Percentiles rank a stretch among this genome's conserved stretches.
Conservation (phyloP, 2,329 filamentous ascomycete species). For the Penicillium fuscoglaucum region DNA sequence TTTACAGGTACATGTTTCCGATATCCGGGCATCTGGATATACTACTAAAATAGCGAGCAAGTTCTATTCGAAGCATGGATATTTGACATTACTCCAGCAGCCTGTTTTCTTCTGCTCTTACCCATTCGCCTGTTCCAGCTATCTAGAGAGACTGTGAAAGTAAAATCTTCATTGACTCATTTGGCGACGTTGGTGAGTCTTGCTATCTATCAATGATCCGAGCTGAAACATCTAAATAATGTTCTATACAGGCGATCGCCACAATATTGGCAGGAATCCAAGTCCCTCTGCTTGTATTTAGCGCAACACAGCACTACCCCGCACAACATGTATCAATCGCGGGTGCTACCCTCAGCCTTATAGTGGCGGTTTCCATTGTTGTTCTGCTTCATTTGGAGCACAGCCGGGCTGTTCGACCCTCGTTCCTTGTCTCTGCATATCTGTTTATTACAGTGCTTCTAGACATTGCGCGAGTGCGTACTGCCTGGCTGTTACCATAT, state of each 20-base stretch:
- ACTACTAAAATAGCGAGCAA: background rate
- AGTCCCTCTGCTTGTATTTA: background rate
- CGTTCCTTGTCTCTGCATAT: slow-evolving; percentile 39
- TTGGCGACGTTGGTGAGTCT: slow-evolving; percentile 11
- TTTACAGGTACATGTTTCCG: background rate
- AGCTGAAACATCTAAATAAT: background rate
- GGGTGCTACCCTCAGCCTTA: slow-evolving; percentile 16
- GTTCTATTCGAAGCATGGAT: background rate
- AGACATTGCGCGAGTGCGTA: slow-evolving; percentile 45
- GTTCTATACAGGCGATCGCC: background rate
- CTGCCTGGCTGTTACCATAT: slow-evolving; percentile 34
- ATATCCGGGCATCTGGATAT: background rate
- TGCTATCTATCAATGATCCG: background rate
- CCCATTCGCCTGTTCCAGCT: slow-evolving; percentile 16
- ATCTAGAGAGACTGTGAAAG: slow-evolving; percentile 13
- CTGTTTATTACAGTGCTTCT: slow-evolving; percentile 45
- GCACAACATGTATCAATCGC: slow-evolving; percentile 3
- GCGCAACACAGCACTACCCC: background rate
- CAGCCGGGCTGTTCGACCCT: slow-evolving; percentile 30
- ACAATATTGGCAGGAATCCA: background rate
- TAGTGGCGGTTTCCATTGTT: slow-evolving; percentile 21
- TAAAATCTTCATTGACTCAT: slow-evolving; percentile 11
- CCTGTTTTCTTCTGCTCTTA: slow-evolving; percentile 12
- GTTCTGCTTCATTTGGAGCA: slow-evolving; percentile 26
- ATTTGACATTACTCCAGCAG: background rate